Evolutionary conservation across 305 asterid genomes (phyloP).

Genomic region (Nicotiana rustica): DNA sequence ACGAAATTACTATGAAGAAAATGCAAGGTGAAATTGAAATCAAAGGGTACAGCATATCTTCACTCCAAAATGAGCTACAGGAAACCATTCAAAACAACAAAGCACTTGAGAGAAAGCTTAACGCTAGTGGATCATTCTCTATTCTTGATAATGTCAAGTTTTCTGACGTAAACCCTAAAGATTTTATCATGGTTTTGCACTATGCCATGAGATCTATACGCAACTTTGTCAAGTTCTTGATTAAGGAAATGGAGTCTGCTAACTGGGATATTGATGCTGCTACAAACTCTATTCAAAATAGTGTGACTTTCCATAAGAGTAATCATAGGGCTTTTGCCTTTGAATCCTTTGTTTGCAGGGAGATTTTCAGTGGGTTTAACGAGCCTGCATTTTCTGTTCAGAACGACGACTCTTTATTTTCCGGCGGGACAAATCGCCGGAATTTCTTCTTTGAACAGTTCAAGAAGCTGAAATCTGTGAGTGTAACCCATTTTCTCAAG

Average conservation of each 20-base stretch:
- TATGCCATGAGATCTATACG: conserved; percentile 71
- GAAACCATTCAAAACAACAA: conserved; percentile 52
- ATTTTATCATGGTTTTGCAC: conserved; percentile 73
- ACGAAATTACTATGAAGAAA: conserved; percentile 95
- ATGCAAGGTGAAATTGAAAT: conserved; percentile 77
- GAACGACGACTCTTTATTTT: conserved; percentile 29
- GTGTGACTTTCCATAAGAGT: conserved; percentile 47
- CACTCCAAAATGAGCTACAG: conserved; percentile 45
- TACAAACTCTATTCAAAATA: conserved; percentile 54
- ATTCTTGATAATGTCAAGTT: conserved; percentile 68
- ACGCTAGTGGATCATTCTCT: conserved; percentile 81
- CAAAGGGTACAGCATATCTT: conserved; percentile 49
- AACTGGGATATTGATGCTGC: conserved; percentile 78
- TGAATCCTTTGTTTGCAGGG: conserved; percentile 80
- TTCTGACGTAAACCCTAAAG: conserved; percentile 57
- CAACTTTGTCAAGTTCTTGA: conserved; percentile 60
- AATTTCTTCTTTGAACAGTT: conserved; percentile 66
- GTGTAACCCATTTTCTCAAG: conserved; percentile 59
- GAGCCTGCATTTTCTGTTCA: conserved; percentile 49
- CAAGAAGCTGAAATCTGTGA: conserved; percentile 58
- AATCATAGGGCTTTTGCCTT: conserved; percentile 75
- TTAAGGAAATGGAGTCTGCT: conserved; percentile 68
- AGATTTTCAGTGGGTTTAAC: conserved; percentile 57
- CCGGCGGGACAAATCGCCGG: conserved; percentile 40
- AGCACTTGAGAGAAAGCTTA: conserved; percentile 67